Evolutionary conservation across 1,284 basidiomycete genomes (phyloP).

Genomic region (Ustilago crameri): DNA sequence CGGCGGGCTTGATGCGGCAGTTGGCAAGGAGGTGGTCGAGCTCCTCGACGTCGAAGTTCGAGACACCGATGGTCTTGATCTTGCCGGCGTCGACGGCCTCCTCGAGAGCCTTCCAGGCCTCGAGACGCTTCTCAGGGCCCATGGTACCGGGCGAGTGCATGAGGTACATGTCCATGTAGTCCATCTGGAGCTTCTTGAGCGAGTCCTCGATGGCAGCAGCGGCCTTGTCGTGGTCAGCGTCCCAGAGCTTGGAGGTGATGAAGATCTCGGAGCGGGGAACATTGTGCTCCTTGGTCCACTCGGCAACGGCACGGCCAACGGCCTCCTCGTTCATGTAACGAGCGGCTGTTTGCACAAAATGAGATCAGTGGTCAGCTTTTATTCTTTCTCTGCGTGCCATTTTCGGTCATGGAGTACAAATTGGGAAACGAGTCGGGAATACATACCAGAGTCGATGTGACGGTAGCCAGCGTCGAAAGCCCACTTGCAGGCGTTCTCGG

Average conservation of each 20-base stretch:
- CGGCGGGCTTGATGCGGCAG: conserved; percentile 65
- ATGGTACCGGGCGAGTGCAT: conserved; percentile 66
- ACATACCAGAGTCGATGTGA: conserved; percentile 66
- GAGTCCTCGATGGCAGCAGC: conserved; percentile 65
- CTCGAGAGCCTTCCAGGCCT: conserved; percentile 67
- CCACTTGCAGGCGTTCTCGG: conserved; percentile 66
- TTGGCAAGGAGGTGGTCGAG: conserved; percentile 64
- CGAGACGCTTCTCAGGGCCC: conserved; percentile 58
- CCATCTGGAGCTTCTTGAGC: conserved; percentile 65
- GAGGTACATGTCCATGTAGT: conserved; percentile 66
- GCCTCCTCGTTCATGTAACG: conserved; percentile 68
- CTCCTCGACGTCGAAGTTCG: conserved; percentile 67
- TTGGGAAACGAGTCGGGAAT: not conserved
- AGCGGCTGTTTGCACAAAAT: conserved; percentile 40
- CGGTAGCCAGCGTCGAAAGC: conserved; percentile 67
- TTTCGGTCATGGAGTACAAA: not conserved
- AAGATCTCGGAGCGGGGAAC: conserved; percentile 67
- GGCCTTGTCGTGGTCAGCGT: conserved; percentile 65
- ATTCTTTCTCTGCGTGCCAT: no score
- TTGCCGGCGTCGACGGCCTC: conserved; percentile 66
- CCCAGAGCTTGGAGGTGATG: conserved; percentile 68
- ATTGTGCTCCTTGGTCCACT: conserved; percentile 58
- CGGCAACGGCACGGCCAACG: conserved; percentile 66
- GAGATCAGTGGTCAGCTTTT: not conserved
- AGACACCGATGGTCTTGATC: conserved; percentile 67